Conservation (phyloP, 2,329 filamentous ascomycete genomes). For the Alternaria ventricosa region DNA sequence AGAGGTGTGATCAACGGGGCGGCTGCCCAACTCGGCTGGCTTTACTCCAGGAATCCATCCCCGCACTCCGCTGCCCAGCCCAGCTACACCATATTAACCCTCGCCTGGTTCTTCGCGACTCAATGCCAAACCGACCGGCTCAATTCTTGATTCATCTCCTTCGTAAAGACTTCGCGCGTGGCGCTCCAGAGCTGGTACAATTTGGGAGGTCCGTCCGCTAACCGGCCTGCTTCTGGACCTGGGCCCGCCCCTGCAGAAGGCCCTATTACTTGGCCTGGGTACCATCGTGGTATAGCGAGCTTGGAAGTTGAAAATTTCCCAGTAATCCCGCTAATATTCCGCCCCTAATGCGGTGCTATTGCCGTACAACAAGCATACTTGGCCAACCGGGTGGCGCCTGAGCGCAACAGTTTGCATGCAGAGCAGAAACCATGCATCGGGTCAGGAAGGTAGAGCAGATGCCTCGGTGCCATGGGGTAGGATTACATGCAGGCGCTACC, state of each 20-base stretch:
- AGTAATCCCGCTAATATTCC: slow-evolving; percentile 1
- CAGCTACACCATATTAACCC: slow-evolving; percentile 3
- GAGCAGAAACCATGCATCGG: slow-evolving; percentile 21
- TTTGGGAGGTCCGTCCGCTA: slow-evolving; percentile 22
- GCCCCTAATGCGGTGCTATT: slow-evolving; percentile 12
- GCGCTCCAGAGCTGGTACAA: slow-evolving; percentile 11
- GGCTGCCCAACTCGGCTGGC: slow-evolving; percentile 14
- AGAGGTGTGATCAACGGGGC: slow-evolving; percentile 7
- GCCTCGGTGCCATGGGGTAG: slow-evolving; percentile 25
- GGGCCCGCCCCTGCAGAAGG: slow-evolving; percentile 18
- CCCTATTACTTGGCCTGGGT: slow-evolving; percentile 1
- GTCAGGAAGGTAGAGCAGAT: slow-evolving; percentile 14
- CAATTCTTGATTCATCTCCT: slow-evolving; percentile 13
- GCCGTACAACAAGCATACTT: slow-evolving; percentile 27
- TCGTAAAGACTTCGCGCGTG: not conserved
- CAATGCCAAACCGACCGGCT: slow-evolving; percentile 6
- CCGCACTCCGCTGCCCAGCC: slow-evolving; percentile 12
- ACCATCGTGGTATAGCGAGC: not conserved
- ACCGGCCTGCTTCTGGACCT: slow-evolving; percentile 20
- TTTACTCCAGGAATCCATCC: slow-evolving; percentile 24
- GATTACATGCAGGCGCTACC: not conserved
- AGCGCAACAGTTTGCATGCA: slow-evolving; percentile 8
- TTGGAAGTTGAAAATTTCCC: not conserved
- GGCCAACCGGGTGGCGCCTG: slow-evolving; percentile 25
- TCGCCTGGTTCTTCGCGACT: slow-evolving; percentile 1